Evolutionary conservation across 805 yeast species (phyloP).

Genomic region (Cyberlindnera veronae): DNA sequence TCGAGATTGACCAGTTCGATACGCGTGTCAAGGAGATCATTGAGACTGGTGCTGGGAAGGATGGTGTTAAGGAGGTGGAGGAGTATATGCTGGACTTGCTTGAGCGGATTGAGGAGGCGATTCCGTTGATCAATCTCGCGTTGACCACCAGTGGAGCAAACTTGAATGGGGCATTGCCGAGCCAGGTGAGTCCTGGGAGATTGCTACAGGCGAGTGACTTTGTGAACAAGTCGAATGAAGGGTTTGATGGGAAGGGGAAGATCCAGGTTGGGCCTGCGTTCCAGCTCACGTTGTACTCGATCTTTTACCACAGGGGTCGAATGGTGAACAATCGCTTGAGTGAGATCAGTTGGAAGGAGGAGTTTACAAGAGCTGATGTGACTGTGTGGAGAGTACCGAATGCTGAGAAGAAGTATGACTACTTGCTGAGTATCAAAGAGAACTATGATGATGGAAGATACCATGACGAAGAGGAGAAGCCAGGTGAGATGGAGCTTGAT

Average conservation of each 20-base stretch:
- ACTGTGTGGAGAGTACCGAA: conserved; percentile 32
- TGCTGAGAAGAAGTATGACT: conserved; percentile 31
- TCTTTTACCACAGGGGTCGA: conserved; percentile 56
- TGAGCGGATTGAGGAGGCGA: conserved; percentile 56
- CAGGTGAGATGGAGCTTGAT: conserved; percentile 33
- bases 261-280: conserved; percentile 58
- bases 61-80: conserved; percentile 44
- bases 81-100: conserved; percentile 45
- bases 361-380: conserved; percentile 53
- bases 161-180: conserved; percentile 45
- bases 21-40: conserved; percentile 31
- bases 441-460: conserved; percentile 57
- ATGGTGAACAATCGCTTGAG: conserved; percentile 26
- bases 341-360: conserved; percentile 71
- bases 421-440: conserved; percentile 48
- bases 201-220: conserved; percentile 58
- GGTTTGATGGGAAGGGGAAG: conserved; percentile 22
- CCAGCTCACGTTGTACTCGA: conserved; percentile 52
- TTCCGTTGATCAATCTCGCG: conserved; percentile 65
- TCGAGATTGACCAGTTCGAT: conserved; percentile 57
- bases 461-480: conserved; percentile 56
- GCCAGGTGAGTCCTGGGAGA: conserved; percentile 59
- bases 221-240: conserved; percentile 37
- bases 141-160: conserved; percentile 67
- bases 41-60: conserved; percentile 33